A percentile compares a stretch with the other conserved stretches of the same genome.
Evolutionary conservation across 257 asterid genomes (phyloP).

Genomic region (Solanum rostratum): DNA sequence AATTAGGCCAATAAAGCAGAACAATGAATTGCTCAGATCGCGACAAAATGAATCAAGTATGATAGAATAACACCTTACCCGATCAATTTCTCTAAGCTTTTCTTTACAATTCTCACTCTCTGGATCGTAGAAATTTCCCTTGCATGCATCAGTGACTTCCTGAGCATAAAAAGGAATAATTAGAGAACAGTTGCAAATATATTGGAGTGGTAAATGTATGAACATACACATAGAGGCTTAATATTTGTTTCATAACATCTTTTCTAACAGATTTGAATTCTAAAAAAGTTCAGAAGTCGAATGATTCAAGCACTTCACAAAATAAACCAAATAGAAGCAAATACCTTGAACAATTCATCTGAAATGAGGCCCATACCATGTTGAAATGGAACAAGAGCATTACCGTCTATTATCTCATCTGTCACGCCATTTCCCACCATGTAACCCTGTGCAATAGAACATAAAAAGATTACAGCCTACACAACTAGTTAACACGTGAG

Average conservation of each 20-base stretch:
- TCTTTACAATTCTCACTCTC: conserved; percentile 30
- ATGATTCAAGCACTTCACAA: background rate
- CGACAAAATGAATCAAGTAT: background rate
- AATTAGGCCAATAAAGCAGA: background rate
- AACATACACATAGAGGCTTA: background rate
- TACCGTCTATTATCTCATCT: conserved; percentile 70
- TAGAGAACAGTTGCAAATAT: background rate
- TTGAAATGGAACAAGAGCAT: conserved; percentile 83
- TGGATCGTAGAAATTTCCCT: conserved; percentile 51
- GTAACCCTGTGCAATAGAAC: conserved; percentile 58
- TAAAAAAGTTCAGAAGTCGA: background rate
- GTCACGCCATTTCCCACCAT: conserved; percentile 96
- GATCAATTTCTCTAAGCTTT: conserved; percentile 46
- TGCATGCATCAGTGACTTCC: conserved; percentile 49
- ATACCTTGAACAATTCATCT: conserved; percentile 64
- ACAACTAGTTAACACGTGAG: background rate
- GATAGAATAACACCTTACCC: conserved; percentile 24
- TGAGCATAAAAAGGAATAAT: conserved; percentile 22
- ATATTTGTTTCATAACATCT: background rate
- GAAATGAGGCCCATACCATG: conserved; percentile 98
- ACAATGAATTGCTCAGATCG: background rate
- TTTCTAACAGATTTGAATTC: background rate
- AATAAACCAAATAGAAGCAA: background rate
- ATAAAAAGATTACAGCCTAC: background rate
- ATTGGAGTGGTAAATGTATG: background rate